Evolutionary conservation across 345 rosid genomes (phyloP).

Genomic region (Pugionium cornutum): DNA sequence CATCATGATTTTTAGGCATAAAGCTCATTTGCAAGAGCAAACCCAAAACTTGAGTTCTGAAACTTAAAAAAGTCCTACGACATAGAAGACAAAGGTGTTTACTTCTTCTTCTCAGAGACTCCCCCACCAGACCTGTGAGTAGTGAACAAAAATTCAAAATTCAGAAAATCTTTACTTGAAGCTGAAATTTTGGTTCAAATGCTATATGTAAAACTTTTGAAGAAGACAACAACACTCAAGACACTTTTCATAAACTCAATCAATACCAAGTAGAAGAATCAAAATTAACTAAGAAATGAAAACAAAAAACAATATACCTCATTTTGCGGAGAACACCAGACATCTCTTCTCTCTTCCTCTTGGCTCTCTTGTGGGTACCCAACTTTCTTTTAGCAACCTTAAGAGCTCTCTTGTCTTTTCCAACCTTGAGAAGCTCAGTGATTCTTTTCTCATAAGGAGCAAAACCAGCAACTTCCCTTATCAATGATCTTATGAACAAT

Average conservation of each 20-base stretch:
- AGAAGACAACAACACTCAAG: not conserved
- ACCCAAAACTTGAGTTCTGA: not conserved
- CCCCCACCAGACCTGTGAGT: constrained; percentile 40
- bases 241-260: no score
- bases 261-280: not conserved
- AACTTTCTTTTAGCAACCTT: constrained; percentile 2
- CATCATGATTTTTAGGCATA: not conserved
- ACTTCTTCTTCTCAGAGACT: constrained; percentile 42
- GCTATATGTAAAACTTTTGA: not conserved
- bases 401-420: constrained; percentile 35
- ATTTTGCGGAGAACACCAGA: constrained; percentile 44
- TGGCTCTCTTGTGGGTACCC: constrained; percentile 48
- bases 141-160: not conserved
- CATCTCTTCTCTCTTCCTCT: constrained; percentile 48
- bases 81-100: constrained; percentile 1
- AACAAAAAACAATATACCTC: constrained; percentile 31
- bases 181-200: no score
- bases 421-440: constrained; percentile 45
- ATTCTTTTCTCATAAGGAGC: constrained; percentile 47
- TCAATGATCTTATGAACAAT: constrained; percentile 28
- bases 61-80: constrained; percentile 23
- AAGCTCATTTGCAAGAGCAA: not conserved
- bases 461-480: constrained; percentile 41
- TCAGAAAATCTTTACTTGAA: not conserved
- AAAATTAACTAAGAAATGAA: not conserved